Evolutionary conservation across 192 early-diverging fungal genomes (phyloP).

Genomic region (Obelidium mucronatum): DNA sequence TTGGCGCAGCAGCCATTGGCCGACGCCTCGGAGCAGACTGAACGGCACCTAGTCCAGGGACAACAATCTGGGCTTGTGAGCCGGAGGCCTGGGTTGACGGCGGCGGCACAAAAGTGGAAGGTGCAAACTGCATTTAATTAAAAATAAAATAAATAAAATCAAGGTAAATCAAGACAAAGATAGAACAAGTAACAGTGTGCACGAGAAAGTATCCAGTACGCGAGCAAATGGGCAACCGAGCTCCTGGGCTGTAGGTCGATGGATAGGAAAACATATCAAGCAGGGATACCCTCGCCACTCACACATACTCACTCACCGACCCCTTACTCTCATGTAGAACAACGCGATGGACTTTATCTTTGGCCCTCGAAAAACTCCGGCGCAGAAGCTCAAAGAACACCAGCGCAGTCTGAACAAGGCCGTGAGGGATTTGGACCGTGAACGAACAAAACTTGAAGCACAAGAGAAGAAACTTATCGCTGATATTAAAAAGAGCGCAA

Average conservation of each 20-base stretch:
- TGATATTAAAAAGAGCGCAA: slow-evolving; percentile 93
- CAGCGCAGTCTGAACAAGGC: slow-evolving; percentile 87
- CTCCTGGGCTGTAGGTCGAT: too few species aligned
- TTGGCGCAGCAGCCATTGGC: slow-evolving; percentile 35
- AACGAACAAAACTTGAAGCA: slow-evolving; percentile 84
- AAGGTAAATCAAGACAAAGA: too few species aligned
- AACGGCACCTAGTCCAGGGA: slow-evolving; percentile 36
- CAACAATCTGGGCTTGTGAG: slow-evolving; percentile 22
- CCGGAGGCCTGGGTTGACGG: slow-evolving; percentile 5
- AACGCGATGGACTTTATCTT: slow-evolving; percentile 61
- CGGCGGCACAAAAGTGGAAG: slow-evolving; percentile 32
- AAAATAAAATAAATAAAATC: too few species aligned
- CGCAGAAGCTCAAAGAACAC: slow-evolving; percentile 91
- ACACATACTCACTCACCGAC: not conserved
- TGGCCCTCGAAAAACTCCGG: slow-evolving; percentile 75
- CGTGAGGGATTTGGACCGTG: slow-evolving; percentile 91
- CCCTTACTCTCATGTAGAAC: too few species aligned
- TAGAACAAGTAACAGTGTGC: too few species aligned
- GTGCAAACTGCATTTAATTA: not conserved
- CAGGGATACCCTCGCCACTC: not conserved
- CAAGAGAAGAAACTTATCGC: slow-evolving; percentile 95
- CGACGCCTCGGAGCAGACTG: slow-evolving; percentile 32
- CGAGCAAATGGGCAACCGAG: too few species aligned
- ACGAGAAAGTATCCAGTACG: too few species aligned
- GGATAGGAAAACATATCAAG: too few species aligned